Conservation (phyloP, 2,329 filamentous ascomycete species). For the Colletotrichum spinosum region DNA sequence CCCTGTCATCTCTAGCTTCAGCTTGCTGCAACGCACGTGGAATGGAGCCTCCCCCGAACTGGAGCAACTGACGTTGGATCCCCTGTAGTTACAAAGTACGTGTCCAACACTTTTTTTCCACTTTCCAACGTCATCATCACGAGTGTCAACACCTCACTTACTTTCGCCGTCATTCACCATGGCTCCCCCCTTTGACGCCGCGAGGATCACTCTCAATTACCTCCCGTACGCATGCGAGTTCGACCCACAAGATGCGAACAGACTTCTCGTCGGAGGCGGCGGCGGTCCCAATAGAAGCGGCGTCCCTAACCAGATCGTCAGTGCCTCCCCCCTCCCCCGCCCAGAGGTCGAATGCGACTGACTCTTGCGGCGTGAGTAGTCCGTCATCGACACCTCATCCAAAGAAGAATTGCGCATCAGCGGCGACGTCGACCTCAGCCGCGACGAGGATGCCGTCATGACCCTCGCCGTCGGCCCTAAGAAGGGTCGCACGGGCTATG, state of each 20-base stretch:
- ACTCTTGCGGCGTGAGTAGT: constrained; percentile 55
- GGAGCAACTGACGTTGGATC: too few relatives aligned
- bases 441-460: constrained; percentile 89
- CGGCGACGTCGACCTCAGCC: constrained; percentile 81
- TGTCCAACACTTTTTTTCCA: too few relatives aligned
- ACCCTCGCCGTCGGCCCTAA: constrained; percentile 78
- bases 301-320: constrained; percentile 87
- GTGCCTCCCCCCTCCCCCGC: constrained; percentile 51
- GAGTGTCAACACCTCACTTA: too few relatives aligned
- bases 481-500: constrained; percentile 53
- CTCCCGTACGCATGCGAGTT: constrained; percentile 91
- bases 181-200: constrained; percentile 57
- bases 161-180: constrained; percentile 40
- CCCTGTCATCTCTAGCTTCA: too few relatives aligned
- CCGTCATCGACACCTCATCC: constrained; percentile 76
- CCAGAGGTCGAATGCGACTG: constrained; percentile 20
- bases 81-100: too few relatives aligned
- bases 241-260: constrained; percentile 80
- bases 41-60: too few relatives aligned
- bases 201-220: constrained; percentile 79
- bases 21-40: too few relatives aligned
- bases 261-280: constrained; percentile 86
- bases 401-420: constrained; percentile 72
- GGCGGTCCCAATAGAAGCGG: constrained; percentile 85
- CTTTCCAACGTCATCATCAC: too few relatives aligned